Percentiles rank a stretch among this genome's conserved stretches.
Evolutionary conservation across 495 filamentous ascomycete species (phyloP).

Genomic region (Evansstolkia leycettana): DNA sequence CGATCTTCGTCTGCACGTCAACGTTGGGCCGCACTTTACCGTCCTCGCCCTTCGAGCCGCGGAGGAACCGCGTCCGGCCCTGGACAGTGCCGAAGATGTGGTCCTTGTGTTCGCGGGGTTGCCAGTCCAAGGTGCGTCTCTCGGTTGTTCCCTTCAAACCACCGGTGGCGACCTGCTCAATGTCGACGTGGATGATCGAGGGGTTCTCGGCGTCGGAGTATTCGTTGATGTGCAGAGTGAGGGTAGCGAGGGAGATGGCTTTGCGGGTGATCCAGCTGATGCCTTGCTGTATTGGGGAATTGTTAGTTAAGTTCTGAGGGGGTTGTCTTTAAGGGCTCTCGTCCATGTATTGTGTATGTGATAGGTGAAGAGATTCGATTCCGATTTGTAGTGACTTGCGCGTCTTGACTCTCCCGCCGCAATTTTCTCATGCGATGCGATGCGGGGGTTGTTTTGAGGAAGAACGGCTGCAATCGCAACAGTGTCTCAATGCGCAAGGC

Average conservation of each 20-base stretch:
- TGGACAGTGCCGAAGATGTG: conserved; percentile 66
- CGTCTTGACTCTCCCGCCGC: too few species aligned
- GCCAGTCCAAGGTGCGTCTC: conserved; percentile 58
- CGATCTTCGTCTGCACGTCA: conserved; percentile 20
- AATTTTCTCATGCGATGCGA: too few species aligned
- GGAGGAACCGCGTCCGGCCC: conserved; percentile 47
- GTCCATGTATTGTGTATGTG: too few species aligned
- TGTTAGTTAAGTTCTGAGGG: conserved; percentile 6
- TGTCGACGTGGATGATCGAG: conserved; percentile 58
- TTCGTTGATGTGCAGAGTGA: conserved; percentile 59
- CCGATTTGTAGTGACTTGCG: too few species aligned
- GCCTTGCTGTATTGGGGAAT: conserved; percentile 45
- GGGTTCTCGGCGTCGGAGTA: conserved; percentile 36
- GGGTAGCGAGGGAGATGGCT: conserved; percentile 54
- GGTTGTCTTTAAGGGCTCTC: background rate
- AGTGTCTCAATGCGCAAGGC: too few species aligned
- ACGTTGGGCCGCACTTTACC: conserved; percentile 23
- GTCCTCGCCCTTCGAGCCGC: conserved; percentile 20
- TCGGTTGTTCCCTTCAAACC: conserved; percentile 65
- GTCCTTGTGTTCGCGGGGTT: conserved; percentile 58
- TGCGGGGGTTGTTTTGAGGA: too few species aligned
- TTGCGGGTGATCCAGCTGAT: conserved; percentile 75
- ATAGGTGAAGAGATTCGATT: too few species aligned
- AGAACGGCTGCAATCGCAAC: too few species aligned
- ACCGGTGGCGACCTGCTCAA: conserved; percentile 65